Evolutionary conservation across 2,329 filamentous ascomycete species (phyloP).

Genomic region (Paecilomyces sp.): DNA sequence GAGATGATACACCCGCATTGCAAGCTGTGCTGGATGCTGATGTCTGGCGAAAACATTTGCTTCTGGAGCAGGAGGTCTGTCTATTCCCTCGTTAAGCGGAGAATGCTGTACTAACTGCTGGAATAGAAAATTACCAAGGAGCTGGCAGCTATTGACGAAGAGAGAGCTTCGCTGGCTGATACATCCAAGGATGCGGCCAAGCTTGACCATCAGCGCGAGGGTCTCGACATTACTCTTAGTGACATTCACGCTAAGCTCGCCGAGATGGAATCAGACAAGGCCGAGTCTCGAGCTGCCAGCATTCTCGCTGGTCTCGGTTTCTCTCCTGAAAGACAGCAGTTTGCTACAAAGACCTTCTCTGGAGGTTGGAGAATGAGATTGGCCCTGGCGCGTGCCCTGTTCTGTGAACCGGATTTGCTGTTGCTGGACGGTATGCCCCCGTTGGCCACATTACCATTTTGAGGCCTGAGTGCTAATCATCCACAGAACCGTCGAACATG

Average conservation of each 20-base stretch:
- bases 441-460: neutral
- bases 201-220: constrained; percentile 81
- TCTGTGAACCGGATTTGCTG: constrained; percentile 93
- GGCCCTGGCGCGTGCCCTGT: constrained; percentile 86
- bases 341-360: constrained; percentile 93
- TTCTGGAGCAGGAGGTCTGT: constrained; percentile 76
- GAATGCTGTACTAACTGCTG: neutral
- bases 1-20: constrained; percentile 89
- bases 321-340: constrained; percentile 85
- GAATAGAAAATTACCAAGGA: constrained; percentile 65
- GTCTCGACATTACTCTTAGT: constrained; percentile 79
- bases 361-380: constrained; percentile 99
- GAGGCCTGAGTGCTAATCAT: constrained; percentile 11
- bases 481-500: constrained; percentile 92
- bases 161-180: constrained; percentile 75
- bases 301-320: constrained; percentile 96
- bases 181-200: constrained; percentile 82
- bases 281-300: constrained; percentile 87
- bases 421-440: constrained; percentile 63
- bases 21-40: constrained; percentile 96
- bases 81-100: neutral
- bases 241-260: constrained; percentile 88
- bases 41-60: constrained; percentile 93
- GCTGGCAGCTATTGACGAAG: constrained; percentile 67
- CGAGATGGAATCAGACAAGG: constrained; percentile 99